Base-by-base conservation (phyloP, 2,329 filamentous ascomycete genomes). In the Trichophyton benhamiae region DNA sequence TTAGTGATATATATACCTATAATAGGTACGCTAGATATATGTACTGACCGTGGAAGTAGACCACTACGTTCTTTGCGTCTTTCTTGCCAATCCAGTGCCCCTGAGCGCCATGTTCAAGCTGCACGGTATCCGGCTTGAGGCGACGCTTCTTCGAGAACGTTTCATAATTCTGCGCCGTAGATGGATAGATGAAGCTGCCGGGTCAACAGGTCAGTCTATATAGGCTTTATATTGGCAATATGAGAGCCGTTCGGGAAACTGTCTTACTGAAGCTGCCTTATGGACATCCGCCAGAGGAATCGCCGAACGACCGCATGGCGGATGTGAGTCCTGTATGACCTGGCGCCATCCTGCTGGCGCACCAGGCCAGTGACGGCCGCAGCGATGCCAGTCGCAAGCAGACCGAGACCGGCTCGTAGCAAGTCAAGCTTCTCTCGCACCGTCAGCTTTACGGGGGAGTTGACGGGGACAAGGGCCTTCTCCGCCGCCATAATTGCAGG, bases 1-100 rank as follows among this genome's bases (percentile, higher is more conserved):
- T 22, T 48, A 41, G 41, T 44, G 3, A 44, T 44, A 2, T 30
- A 38, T 22, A 33, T 20, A 55, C n/a, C n/a, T 36, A 15, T 36
- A 6, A 27, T 27, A 22, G 11, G 6, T 38, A 13, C 8, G 11
- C 27, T 11, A 42, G 58, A 30, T 7, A 20, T 1, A 25, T 27
- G 13, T 15, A 1, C 67, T 38, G 59, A 76, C 74, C 73, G 53
- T 75, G 73, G 46, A 69, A 75, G 63, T 74, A 76, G 11, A 75
- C 38, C 1, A 76, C 58, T 0, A 75, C 71, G 6, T 73, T 71
- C 65, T 75, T 74, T 17, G 74, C 73, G 33, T 71, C 63, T 57
- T 71, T 73, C 58, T 73, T 71, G 15, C 74, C 74, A n/a, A 76
- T 64, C 74, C 74, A 76, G 64, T 72, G 69, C 13, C 72, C 74